Evolutionary conservation across 2,329 filamentous ascomycete genomes (phyloP).

Genomic region (Pseudocercospora crystallina): DNA sequence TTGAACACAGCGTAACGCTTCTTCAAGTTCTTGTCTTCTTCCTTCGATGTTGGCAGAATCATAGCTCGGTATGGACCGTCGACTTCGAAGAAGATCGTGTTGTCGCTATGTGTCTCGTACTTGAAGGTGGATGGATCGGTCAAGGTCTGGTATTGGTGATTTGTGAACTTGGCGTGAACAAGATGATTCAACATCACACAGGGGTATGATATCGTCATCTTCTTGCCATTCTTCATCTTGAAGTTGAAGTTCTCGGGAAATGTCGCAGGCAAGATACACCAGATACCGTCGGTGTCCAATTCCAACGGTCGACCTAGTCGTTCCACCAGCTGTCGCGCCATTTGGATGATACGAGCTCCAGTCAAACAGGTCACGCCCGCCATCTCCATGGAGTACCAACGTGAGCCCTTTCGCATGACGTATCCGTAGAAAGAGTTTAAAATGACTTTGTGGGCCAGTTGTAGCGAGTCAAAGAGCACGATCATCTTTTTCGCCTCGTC

Average conservation of each 20-base stretch:
- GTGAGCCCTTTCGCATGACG: conserved; percentile 97
- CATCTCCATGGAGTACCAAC: conserved; percentile 99
- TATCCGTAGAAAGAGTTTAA: conserved; percentile 99
- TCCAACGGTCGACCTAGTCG: conserved; percentile 89
- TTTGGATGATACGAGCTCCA: conserved; percentile 92
- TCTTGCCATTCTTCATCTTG: conserved; percentile 93
- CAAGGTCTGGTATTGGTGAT: conserved; percentile 94
- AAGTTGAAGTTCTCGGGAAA: conserved; percentile 97
- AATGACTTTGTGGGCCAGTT: conserved; percentile 98
- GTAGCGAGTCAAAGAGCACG: conserved; percentile 88
- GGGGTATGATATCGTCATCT: conserved; percentile 92
- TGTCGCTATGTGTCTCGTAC: conserved; percentile 97
- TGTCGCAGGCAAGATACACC: conserved; percentile 95
- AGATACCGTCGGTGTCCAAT: conserved; percentile 97
- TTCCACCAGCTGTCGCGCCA: conserved; percentile 91
- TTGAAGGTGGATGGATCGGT: conserved; percentile 75
- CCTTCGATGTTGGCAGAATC: conserved; percentile 95
- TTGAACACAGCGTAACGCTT: conserved; percentile 99
- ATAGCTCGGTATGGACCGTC: conserved; percentile 97
- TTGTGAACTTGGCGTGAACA: conserved; percentile 91
- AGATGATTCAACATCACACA: conserved; percentile 99
- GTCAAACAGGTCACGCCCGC: conserved; percentile 97
- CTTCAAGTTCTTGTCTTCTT: conserved; percentile 99
- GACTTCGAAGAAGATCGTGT: conserved; percentile 99
- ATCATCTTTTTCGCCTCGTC: conserved; percentile 99